Conservation (phyloP, 768 basidiomycete species). For the Tulasnella sp. region DNA sequence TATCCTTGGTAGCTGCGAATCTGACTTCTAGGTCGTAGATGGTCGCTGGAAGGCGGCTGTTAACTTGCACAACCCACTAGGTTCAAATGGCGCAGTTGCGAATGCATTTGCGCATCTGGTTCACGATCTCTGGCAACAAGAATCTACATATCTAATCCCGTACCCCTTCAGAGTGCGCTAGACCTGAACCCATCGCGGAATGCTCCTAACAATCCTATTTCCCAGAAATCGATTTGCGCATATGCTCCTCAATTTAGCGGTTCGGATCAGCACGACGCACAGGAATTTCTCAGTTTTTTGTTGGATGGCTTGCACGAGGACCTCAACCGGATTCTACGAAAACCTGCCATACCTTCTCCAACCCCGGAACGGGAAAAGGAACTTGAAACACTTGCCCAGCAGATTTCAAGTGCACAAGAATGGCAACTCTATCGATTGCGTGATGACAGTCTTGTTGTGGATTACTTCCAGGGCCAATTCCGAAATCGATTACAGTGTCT, state of each 20-base stretch:
- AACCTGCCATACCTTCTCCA: constrained; percentile 54
- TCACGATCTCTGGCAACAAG: constrained; percentile 82
- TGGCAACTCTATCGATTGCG: constrained; percentile 86
- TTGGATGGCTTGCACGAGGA: constrained; percentile 91
- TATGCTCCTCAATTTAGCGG: constrained; percentile 73
- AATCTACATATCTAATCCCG: constrained; percentile 77
- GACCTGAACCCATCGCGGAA: constrained; percentile 23
- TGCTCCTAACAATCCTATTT: constrained; percentile 26
- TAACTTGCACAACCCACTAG: constrained; percentile 80
- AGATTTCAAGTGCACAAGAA: constrained; percentile 87
- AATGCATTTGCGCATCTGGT: constrained; percentile 78
- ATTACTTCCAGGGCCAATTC: constrained; percentile 97
- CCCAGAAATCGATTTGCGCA: constrained; percentile 55
- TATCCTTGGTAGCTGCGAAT: not conserved
- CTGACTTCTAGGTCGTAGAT: constrained; percentile 42
- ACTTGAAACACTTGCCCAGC: constrained; percentile 77
- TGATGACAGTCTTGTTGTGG: constrained; percentile 92
- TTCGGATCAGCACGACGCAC: constrained; percentile 92
- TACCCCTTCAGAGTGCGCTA: constrained; percentile 72
- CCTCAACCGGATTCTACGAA: constrained; percentile 74
- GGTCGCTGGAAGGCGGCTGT: constrained; percentile 77
- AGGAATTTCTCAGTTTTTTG: constrained; percentile 92
- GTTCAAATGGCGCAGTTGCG: constrained; percentile 80
- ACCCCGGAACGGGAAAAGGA: constrained; percentile 82
- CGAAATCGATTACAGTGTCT: constrained; percentile 82